phyloP scores from a whole-genome alignment of 768 basidiomycete genomes.

The Collybia sordida region DNA sequence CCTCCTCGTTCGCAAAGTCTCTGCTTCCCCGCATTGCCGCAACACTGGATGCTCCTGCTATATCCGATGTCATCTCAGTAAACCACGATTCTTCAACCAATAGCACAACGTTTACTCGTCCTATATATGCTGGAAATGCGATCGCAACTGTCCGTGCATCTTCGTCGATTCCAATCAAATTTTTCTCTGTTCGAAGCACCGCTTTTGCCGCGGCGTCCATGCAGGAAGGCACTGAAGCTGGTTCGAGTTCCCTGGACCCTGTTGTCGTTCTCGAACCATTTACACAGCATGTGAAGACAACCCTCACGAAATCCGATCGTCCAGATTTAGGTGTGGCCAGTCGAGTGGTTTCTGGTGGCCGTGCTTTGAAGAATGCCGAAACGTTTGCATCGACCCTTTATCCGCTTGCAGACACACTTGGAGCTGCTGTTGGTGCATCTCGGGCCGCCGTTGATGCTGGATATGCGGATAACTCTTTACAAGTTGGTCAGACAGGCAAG shows the following conservation, averaged over 20 bases:
- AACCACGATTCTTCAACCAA: slow-evolving; percentile 69
- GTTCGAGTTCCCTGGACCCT: slow-evolving; percentile 61
- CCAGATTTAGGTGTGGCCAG: slow-evolving; percentile 89
- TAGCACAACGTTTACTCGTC: slow-evolving; percentile 84
- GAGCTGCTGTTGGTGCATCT: slow-evolving; percentile 97
- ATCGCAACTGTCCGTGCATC: slow-evolving; percentile 87
- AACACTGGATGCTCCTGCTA: slow-evolving; percentile 81
- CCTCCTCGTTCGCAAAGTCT: slow-evolving; percentile 91
- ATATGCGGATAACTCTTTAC: slow-evolving; percentile 95
- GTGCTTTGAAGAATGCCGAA: slow-evolving; percentile 92
- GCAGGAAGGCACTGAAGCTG: slow-evolving; percentile 53
- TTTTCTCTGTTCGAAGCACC: slow-evolving; percentile 93
- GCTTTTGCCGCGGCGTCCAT: slow-evolving; percentile 73
- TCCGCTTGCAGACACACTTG: slow-evolving; percentile 90
- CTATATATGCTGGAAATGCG: slow-evolving; percentile 98
- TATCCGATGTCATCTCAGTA: slow-evolving; percentile 88
- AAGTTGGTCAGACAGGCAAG: slow-evolving; percentile 99
- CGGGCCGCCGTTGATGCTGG: slow-evolving; percentile 98
- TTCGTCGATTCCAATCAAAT: slow-evolving; percentile 78
- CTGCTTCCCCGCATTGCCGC: slow-evolving; percentile 92
- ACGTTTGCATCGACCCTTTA: slow-evolving; percentile 86
- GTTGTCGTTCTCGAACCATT: slow-evolving; percentile 57
- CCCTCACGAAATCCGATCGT: slow-evolving; percentile 85
- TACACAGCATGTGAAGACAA: slow-evolving; percentile 69
- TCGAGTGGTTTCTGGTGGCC: slow-evolving; percentile 91